Percentiles rank a stretch among this genome's conserved stretches.
These are phyloP conservation scores for Neurospora sp. DNA, from an alignment of 495 filamentous ascomycete species.

Conservation along the genomic window DNA sequence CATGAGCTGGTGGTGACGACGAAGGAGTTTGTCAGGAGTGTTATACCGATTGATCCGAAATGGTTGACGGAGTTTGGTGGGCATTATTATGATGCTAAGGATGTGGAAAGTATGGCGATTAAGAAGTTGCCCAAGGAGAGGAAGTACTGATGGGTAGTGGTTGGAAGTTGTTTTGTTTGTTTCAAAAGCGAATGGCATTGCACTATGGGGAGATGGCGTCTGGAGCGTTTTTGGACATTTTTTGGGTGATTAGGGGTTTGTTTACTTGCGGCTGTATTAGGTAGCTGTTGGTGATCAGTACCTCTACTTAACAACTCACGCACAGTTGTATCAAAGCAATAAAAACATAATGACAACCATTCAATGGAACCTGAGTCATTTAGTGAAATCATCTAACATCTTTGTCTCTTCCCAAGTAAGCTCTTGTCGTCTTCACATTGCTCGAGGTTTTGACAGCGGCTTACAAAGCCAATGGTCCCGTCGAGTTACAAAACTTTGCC, in stretches of 20 bases:
- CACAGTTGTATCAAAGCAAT: no score
- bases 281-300: not conserved
- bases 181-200: not conserved
- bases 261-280: not conserved
- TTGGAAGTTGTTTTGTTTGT: not conserved
- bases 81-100: conserved; percentile 91
- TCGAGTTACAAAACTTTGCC: not conserved
- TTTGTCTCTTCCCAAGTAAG: no score
- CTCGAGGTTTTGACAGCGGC: not conserved
- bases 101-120: conserved; percentile 71
- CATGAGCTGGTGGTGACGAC: conserved; percentile 88
- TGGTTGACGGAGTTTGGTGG: conserved; percentile 90
- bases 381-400: no score
- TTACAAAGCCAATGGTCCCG: not conserved
- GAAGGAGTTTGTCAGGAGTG: conserved; percentile 87
- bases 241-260: not conserved
- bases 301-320: not conserved
- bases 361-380: not conserved
- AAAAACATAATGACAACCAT: not conserved
- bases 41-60: conserved; percentile 72
- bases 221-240: not conserved
- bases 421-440: not conserved
- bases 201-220: not conserved
- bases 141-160: conserved; percentile 9
- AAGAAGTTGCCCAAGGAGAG: conserved; percentile 48